Conservation (phyloP, 225 moss, liverwort and hornwort genomes). For the Anthoceros angustus region DNA sequence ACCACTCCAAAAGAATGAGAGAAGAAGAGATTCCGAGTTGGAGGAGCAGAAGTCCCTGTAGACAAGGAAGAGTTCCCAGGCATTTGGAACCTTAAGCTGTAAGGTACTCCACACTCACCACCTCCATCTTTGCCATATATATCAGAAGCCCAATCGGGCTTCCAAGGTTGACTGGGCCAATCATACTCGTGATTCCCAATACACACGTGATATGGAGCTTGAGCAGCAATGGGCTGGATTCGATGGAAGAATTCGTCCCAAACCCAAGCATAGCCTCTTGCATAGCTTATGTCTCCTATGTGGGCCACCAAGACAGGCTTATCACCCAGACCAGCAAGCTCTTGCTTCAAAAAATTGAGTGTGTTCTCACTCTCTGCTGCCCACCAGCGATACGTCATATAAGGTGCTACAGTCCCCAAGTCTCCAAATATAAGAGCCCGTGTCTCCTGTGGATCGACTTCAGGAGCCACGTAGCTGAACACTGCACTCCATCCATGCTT, state of each 20-base stretch:
- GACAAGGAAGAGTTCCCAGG: constrained; percentile 51
- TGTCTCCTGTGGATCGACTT: constrained; percentile 28
- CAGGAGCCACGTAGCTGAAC: constrained; percentile 48
- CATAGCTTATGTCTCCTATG: constrained; percentile 82
- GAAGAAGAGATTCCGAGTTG: constrained; percentile 64
- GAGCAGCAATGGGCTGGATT: constrained; percentile 58
- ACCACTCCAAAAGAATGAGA: constrained; percentile 61
- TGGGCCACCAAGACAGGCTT: constrained; percentile 45
- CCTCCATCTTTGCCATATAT: constrained; percentile 69
- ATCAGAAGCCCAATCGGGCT: constrained; percentile 41
- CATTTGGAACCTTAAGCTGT: constrained; percentile 84
- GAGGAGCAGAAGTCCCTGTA: constrained; percentile 22
- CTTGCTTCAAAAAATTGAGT: constrained; percentile 40
- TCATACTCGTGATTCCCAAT: constrained; percentile 94
- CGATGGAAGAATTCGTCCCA: constrained; percentile 89
- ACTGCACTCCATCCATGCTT: constrained; percentile 58
- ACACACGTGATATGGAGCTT: constrained; percentile 65
- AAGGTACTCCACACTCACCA: constrained; percentile 91
- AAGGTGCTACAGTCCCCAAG: constrained; percentile 71
- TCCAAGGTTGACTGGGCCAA: constrained; percentile 72
- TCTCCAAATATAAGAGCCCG: constrained; percentile 78
- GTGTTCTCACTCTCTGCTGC: constrained; percentile 61
- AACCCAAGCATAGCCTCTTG: constrained; percentile 69
- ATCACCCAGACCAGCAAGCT: constrained; percentile 32
- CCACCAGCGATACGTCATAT: constrained; percentile 59